phyloP scores from a whole-genome alignment of 768 basidiomycete genomes.

The Lactarius akahatsu region DNA sequence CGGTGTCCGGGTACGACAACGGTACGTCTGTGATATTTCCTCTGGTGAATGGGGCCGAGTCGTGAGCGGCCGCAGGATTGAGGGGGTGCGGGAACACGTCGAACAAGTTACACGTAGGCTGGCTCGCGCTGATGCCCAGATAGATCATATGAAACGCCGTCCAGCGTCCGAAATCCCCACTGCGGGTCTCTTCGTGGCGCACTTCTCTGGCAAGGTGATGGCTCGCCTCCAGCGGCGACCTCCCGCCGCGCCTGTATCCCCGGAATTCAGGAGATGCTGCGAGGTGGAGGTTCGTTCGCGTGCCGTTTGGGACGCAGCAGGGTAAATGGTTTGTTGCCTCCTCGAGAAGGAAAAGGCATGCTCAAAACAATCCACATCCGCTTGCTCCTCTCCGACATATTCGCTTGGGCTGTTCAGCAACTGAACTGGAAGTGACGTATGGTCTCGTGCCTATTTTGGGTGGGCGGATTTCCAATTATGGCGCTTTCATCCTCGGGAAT shows the following conservation, averaged over 20 bases:
- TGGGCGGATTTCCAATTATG: constrained; percentile 6
- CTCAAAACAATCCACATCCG: constrained; percentile 36
- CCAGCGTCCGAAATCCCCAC: constrained; percentile 58
- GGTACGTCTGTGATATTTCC: constrained; percentile 13
- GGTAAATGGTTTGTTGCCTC: constrained; percentile 18
- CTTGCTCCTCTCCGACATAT: constrained; percentile 32
- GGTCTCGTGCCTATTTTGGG: constrained; percentile 2
- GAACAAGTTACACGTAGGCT: constrained; percentile 57
- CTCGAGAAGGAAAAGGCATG: constrained; percentile 37
- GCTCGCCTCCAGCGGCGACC: constrained; percentile 34
- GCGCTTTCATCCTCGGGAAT: constrained; percentile 1
- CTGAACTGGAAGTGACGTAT: neutral
- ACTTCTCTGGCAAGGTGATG: constrained; percentile 33
- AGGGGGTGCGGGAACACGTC: constrained; percentile 38
- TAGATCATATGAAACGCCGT: constrained; percentile 60
- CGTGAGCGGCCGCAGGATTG: constrained; percentile 43
- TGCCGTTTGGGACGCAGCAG: neutral
- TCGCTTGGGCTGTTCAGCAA: neutral
- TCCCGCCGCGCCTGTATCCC: constrained; percentile 17
- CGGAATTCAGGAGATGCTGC: neutral
- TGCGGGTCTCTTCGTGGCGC: constrained; percentile 48
- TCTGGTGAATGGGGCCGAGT: constrained; percentile 56
- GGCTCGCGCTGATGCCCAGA: constrained; percentile 56
- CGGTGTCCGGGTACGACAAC: constrained; percentile 32
- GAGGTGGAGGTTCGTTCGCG: neutral